phyloP scores from a whole-genome alignment of 805 yeast species.

The Kodamaea leandrae region DNA sequence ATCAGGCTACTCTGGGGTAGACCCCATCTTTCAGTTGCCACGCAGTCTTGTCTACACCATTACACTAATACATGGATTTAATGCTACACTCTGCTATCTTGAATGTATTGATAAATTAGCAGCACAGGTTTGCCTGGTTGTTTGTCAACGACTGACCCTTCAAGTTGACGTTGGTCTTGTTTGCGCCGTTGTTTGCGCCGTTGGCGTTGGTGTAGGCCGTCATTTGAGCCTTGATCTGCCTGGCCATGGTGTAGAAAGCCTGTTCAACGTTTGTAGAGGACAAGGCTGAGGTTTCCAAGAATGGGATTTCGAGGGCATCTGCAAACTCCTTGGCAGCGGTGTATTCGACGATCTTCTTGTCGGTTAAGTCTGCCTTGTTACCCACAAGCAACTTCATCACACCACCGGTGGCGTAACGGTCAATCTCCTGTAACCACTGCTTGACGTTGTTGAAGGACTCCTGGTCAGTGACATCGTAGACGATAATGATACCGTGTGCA shows the following conservation, averaged over 20 bases:
- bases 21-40: no score
- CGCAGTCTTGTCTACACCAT: not conserved
- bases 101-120: constrained; percentile 20
- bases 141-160: constrained; percentile 59
- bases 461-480: constrained; percentile 96
- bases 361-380: constrained; percentile 91
- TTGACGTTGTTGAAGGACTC: constrained; percentile 94
- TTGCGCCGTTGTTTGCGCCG: constrained; percentile 24
- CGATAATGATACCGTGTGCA: constrained; percentile 97
- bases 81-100: constrained; percentile 1
- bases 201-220: constrained; percentile 54
- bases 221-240: constrained; percentile 96
- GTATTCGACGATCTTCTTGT: constrained; percentile 92
- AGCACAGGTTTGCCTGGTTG: constrained; percentile 39
- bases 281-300: constrained; percentile 93
- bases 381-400: constrained; percentile 95
- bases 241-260: constrained; percentile 97
- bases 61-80: no score
- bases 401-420: constrained; percentile 96
- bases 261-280: constrained; percentile 96
- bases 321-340: constrained; percentile 97
- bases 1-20: no score
- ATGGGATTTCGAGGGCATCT: constrained; percentile 89
- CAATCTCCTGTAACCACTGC: constrained; percentile 98
- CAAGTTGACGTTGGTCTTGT: constrained; percentile 66